A percentile compares a stretch with the other conserved stretches of the same genome.
Conservation (phyloP, 192 early-diverging fungal species). For the Chytriomyces hyalinus region DNA sequence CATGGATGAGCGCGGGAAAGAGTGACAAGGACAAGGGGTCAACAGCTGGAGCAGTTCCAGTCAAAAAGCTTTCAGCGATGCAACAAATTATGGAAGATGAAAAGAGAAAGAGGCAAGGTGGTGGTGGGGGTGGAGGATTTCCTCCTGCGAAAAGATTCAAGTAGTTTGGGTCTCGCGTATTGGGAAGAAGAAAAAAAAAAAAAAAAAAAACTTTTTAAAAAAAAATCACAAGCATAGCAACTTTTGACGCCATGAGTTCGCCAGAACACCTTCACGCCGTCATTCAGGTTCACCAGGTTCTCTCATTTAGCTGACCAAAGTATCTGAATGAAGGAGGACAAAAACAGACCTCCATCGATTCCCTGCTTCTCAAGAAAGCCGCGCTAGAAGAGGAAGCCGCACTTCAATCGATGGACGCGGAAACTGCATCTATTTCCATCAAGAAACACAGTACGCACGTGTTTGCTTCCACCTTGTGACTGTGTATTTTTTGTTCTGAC, state of each 20-base stretch:
- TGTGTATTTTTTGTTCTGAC: not conserved
- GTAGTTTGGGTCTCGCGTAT: not conserved
- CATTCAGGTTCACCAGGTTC: too few species aligned
- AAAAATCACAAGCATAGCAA: too few species aligned
- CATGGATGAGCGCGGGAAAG: conserved; percentile 31
- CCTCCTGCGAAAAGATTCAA: conserved; percentile 20
- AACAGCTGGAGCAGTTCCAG: conserved; percentile 17
- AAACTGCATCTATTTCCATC: not conserved
- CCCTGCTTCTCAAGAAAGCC: too few species aligned
- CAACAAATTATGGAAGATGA: conserved; percentile 70
- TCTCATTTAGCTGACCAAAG: too few species aligned
- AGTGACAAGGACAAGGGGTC: not conserved
- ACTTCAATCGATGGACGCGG: not conserved
- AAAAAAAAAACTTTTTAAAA: too few species aligned
- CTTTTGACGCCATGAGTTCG: too few species aligned
- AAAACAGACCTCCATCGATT: too few species aligned
- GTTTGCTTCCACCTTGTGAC: not conserved
- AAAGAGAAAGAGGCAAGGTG: conserved; percentile 27
- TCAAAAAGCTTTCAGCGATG: conserved; percentile 64
- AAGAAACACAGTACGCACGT: not conserved
- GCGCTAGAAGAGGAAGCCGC: not conserved
- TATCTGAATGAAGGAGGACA: too few species aligned
- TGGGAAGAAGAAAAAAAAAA: too few species aligned
- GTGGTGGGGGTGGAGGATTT: not conserved
- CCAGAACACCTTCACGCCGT: too few species aligned